Base-by-base conservation (phyloP, 352 stramenopile species). In the Globisporangium cylindrosporum region DNA sequence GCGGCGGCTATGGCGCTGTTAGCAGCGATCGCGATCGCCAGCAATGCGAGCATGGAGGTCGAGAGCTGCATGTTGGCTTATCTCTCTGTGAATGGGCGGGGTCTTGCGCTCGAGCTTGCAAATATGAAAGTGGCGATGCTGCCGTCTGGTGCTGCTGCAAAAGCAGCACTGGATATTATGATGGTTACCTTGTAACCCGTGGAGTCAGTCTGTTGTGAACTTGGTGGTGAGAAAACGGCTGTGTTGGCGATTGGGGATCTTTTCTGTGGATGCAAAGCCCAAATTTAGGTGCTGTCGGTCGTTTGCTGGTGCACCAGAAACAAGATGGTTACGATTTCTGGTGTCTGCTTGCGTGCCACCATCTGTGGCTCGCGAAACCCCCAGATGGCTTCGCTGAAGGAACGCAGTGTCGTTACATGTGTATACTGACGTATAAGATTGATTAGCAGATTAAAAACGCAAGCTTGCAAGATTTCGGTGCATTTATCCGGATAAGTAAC, bases 41-140 rank as follows among this genome's bases (percentile, higher is more conserved):
- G 25, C 49, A 59, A 36, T 4, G 61, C 61, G 49, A 66, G 48
- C 18, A 54, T 43, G 41, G 27, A 25, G 59, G 41, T 64, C 15
- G 41, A 29, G 27, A 64, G 59, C 24, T 64, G 59, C 59, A 64
- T 64, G 6, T 41, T 48, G 4, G 24, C 12, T 46, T 46, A 20
- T 20, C 15, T 48, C 18, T n/a, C 41, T 49, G 7, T 5, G 18
- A 27, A 2, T 22, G 25, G 6, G 10, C 15, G 38, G 6, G 10
- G 5, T 34, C 14, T 54, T 55, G 38, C 29, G 25, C 24, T 36
- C 20, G 27, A 34, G 59, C 25, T 20, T 14, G 41, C 59, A 12
- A 64, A 56, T 56, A 20, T 10, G 59, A 41, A 56, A 64, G 15
- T 64, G 59, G 15, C 5, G 24, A 54, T 55, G 14, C 12, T 22